Evolutionary conservation across 129 eudicot genomes (phyloP), one percentile per base, ranked within the genome.

Genomic region (Oenanthe sinensis): DNA sequence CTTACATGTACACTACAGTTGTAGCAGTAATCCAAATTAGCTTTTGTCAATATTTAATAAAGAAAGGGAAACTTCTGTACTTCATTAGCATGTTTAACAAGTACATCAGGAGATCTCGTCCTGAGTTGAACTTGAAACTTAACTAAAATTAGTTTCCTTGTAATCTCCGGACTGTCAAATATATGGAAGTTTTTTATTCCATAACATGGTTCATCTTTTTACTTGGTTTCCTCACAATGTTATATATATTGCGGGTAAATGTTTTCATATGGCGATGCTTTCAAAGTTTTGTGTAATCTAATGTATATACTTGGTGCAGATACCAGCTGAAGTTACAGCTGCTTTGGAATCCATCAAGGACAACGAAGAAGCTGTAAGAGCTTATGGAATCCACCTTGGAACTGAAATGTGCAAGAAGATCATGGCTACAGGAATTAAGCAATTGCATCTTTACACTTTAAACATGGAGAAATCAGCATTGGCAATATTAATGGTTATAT

Each of bases 341-440:
- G 97, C 97, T 82, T 87, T 96, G 86, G 99, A 96, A 77, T 94
- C 99, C 62, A 96, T 96, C 82, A 96, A 96, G 87, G 99, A 96
- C 88, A 96, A 96, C 30, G 99, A 96, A 82, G 97, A 96, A 84
- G 99, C 99, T 65, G 99, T 96, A 67, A 90, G 88, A 85, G 92
- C 92, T 44, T 96, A 90, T 78, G 99, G 99, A 44, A 77, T 96
- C 83, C 97, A 96, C 89, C 93, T 87, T 67, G 97, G 93, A 70
- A 96, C 97, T 12, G 99, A 96, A 90, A 96, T 96, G 99, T 96
- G 99, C 97, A 96, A 88, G 96, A 96, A 92, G 87, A 90, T 96
- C 76, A 78, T 96, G 86, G 97, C 97, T 39, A 89, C 83, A 79
- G 99, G 99, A 80, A 96, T 92, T 75, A 91, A 85, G 82, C 91